phyloP scores from a whole-genome alignment of 140 eudicot species.

The Ambrosia hybrid region DNA sequence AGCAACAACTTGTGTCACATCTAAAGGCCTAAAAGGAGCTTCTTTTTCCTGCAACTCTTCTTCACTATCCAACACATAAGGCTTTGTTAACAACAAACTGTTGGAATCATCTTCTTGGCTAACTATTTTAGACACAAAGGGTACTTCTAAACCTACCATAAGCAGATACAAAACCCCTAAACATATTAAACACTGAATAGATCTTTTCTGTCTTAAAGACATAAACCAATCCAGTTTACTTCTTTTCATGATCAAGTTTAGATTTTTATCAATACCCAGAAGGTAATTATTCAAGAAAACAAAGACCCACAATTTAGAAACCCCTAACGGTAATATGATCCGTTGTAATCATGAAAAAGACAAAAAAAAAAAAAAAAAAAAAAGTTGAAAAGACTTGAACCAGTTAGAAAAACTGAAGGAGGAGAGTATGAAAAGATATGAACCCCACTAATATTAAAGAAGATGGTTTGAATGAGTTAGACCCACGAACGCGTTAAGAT shows the following conservation, averaged over 20 bases:
- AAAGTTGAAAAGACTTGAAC: neutral
- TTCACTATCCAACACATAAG: conserved; percentile 54
- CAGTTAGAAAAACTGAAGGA: neutral
- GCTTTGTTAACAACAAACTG: conserved; percentile 34
- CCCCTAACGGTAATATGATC: conserved; percentile 38
- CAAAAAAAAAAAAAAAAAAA: neutral
- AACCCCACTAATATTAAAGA: neutral
- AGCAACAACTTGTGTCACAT: conserved; percentile 36
- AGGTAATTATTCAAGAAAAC: conserved; percentile 24
- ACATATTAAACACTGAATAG: conserved; percentile 46
- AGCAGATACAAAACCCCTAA: conserved; percentile 60
- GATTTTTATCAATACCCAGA: neutral
- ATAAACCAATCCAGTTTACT: conserved; percentile 46
- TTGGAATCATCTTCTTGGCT: conserved; percentile 47
- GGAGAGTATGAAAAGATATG: neutral
- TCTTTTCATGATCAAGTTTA: conserved; percentile 44
- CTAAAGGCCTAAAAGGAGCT: conserved; percentile 65
- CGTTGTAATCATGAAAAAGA: conserved; percentile 28
- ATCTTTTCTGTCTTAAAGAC: conserved; percentile 55
- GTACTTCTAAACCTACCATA: conserved; percentile 67
- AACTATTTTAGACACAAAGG: conserved; percentile 56
- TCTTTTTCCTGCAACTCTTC: conserved; percentile 62
- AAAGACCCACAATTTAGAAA: conserved; percentile 21
- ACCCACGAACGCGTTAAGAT: conserved; percentile 30
- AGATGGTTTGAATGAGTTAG: neutral